Conservation (phyloP, 2,329 filamentous ascomycete genomes). For the Coniochaeta sp. region DNA sequence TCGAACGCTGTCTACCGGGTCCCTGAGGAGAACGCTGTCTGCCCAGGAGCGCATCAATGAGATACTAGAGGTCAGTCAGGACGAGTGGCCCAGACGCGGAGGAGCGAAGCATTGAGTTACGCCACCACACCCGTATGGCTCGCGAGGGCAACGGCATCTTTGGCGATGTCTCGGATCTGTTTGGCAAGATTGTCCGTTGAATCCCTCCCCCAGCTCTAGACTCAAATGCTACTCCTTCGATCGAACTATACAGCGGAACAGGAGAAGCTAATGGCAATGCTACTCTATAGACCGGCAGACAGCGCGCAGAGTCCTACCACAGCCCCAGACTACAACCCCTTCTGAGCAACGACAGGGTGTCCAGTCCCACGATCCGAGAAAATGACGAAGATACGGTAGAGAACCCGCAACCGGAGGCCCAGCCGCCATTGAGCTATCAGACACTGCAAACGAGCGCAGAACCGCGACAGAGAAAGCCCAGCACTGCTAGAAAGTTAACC, state of each 20-base stretch:
- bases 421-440: constrained; percentile 17
- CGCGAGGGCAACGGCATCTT: constrained; percentile 9
- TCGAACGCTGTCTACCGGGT: neutral
- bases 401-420: constrained; percentile 11
- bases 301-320: constrained; percentile 19
- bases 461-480: neutral
- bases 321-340: constrained; percentile 14
- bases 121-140: neutral
- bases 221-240: neutral
- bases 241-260: neutral
- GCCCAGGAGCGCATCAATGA: constrained; percentile 23
- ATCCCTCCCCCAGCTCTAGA: neutral
- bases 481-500: neutral
- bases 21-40: constrained; percentile 15
- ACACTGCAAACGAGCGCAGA: constrained; percentile 7
- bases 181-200: constrained; percentile 14
- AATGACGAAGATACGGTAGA: constrained; percentile 13
- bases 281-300: constrained; percentile 16
- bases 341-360: constrained; percentile 3
- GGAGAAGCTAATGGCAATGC: neutral
- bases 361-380: constrained; percentile 6
- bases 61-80: constrained; percentile 24
- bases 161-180: constrained; percentile 10
- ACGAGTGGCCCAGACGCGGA: neutral
- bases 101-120: neutral